Evolutionary conservation across 805 yeast genomes (phyloP).

Genomic region (Yarrowia deformans): DNA sequence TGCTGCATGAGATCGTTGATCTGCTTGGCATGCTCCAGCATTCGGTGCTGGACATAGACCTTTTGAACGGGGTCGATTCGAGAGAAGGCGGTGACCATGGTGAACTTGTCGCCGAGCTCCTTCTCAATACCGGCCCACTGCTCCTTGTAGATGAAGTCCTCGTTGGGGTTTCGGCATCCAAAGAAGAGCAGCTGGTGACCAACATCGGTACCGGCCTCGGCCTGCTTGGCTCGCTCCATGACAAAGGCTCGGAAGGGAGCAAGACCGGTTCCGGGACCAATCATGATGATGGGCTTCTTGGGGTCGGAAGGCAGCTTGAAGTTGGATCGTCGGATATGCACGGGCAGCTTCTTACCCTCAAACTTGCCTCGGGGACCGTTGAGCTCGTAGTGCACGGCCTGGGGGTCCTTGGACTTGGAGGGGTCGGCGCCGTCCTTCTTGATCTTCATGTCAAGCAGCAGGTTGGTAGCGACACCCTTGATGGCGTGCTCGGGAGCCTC

Average conservation of each 20-base stretch:
- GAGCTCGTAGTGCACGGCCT: constrained; percentile 67
- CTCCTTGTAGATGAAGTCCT: constrained; percentile 84
- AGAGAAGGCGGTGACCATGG: constrained; percentile 84
- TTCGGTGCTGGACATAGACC: constrained; percentile 85
- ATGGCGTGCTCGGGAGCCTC: constrained; percentile 52
- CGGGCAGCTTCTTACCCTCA: constrained; percentile 69
- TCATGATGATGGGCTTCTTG: constrained; percentile 81
- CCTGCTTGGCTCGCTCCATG: constrained; percentile 77
- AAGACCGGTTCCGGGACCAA: constrained; percentile 99
- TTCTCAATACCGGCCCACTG: constrained; percentile 67
- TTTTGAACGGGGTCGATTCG: constrained; percentile 66
- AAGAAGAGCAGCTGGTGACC: constrained; percentile 82
- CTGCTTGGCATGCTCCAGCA: constrained; percentile 58
- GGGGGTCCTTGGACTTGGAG: constrained; percentile 49
- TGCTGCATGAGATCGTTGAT: constrained; percentile 60
- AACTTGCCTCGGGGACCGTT: constrained; percentile 80
- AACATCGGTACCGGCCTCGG: constrained; percentile 58
- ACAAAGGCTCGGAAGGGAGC: constrained; percentile 97
- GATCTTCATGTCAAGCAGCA: constrained; percentile 74
- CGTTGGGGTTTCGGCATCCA: constrained; percentile 81
- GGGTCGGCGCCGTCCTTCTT: constrained; percentile 58
- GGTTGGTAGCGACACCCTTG: constrained; percentile 90
- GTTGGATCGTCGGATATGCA: constrained; percentile 92
- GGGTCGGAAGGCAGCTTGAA: constrained; percentile 92
- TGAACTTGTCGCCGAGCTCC: constrained; percentile 45